Evolutionary conservation across 345 rosid species (phyloP).

Genomic region (Pugionium dolabratum): DNA sequence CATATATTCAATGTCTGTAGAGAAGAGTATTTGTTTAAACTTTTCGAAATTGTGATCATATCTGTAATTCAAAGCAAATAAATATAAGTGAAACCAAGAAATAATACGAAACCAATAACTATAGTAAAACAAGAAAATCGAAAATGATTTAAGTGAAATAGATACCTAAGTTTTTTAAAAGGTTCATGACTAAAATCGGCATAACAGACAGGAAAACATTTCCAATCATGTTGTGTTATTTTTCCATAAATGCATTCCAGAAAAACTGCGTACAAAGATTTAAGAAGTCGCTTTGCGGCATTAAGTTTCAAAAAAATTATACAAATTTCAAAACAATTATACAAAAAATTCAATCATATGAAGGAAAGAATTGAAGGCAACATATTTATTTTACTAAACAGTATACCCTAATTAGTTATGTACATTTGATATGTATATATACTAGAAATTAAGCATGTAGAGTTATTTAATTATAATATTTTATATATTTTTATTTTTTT

Average conservation of each 20-base stretch:
- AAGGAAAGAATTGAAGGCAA: too few species aligned
- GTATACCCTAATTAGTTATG: too few species aligned
- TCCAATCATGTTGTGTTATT: not conserved
- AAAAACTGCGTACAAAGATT: constrained; percentile 3
- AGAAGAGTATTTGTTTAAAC: not conserved
- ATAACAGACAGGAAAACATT: constrained; percentile 1
- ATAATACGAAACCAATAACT: too few species aligned
- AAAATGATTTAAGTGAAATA: not conserved
- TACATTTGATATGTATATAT: too few species aligned
- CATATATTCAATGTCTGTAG: not conserved
- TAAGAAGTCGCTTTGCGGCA: too few species aligned
- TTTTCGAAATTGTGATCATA: not conserved
- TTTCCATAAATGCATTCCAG: constrained; percentile 10
- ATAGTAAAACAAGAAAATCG: not conserved
- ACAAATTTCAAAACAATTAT: too few species aligned
- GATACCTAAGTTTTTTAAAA: not conserved
- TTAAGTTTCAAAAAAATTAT: too few species aligned
- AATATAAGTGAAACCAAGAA: not conserved
- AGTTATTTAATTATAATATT: too few species aligned
- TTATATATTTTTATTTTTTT: too few species aligned
- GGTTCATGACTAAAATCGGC: not conserved
- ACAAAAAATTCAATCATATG: too few species aligned
- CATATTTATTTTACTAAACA: too few species aligned
- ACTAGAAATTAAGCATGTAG: too few species aligned
- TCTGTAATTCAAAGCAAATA: not conserved